Base-by-base conservation (phyloP, 192 early-diverging fungal genomes). In the Umbelopsis sp. region DNA sequence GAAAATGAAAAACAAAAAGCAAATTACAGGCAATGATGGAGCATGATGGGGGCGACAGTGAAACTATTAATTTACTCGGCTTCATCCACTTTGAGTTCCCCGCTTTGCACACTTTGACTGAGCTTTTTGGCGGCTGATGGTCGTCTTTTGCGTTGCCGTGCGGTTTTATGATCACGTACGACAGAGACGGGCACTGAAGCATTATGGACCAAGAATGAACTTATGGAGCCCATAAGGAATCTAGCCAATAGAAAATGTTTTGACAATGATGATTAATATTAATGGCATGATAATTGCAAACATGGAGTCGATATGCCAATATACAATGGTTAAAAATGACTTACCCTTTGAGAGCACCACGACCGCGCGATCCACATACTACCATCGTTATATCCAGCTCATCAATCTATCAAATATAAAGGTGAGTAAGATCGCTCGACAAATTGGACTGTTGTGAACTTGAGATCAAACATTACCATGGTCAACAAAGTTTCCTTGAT, bases 101-200 rank as follows among this genome's bases (percentile, higher is more conserved):
- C 78, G 23, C 55, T 53, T 21, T 49, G 69, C n/a, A 80, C 74
- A 67, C 78, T 80, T 25, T 80, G 69, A 65, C 78, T 80, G n/a
- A 80, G 52, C 22, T 73, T 75, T 52, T 75, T 74, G 23, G 74
- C 78, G 12, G 71, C 27, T 15, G 78, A 73, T 33, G 70, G 58
- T 46, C 71, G 61, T 21, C 73, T 76, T 33, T 68, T 73, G 21
- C 64, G 64, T 51, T 70, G 72, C 45, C 74, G 72, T 73, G 81
- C 37, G 47, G 76, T 81, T 11, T 78, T 79, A 7, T 83, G 82
- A 22, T 78, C 74, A 9, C 84, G 78, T 2, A 86, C 80, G 9
- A 86, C 82, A 49, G 82, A 75, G 13, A 86, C 84, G 2, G 84
- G 84, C 0, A 82, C 73, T 16, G 80, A 81, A 0, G 84, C 83